A percentile compares a stretch with the other conserved stretches of the same genome.
Conservation (phyloP, 768 basidiomycete genomes). For the Dioszegia hungarica region DNA sequence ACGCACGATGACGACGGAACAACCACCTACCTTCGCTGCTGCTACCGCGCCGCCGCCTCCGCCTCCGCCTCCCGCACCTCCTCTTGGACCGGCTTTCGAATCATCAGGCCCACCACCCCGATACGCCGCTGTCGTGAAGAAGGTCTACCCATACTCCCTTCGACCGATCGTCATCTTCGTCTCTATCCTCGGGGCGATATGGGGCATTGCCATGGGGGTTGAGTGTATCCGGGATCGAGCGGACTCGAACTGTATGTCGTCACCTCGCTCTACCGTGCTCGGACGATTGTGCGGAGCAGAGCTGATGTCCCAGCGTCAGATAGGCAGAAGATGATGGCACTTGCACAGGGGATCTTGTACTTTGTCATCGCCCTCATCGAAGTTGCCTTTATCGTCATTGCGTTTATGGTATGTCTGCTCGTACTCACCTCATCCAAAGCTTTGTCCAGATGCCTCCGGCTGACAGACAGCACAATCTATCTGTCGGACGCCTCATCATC, state of each 20-base stretch:
- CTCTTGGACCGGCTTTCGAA: neutral
- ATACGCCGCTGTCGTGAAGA: conserved; percentile 16
- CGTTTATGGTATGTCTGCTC: conserved; percentile 20
- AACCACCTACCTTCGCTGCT: too few species aligned
- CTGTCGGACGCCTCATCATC: conserved; percentile 22
- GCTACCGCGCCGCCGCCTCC: neutral
- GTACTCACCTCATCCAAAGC: too few species aligned
- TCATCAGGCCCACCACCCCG: conserved; percentile 26
- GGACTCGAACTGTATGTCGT: conserved; percentile 15
- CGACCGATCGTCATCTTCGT: conserved; percentile 33
- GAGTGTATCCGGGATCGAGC: conserved; percentile 14
- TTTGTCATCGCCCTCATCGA: conserved; percentile 35
- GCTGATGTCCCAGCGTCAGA: conserved; percentile 13
- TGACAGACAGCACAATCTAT: conserved; percentile 24
- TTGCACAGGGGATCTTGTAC: conserved; percentile 33
- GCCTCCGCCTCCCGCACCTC: neutral
- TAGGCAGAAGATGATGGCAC: conserved; percentile 23
- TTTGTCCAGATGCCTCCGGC: too few species aligned
- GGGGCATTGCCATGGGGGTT: conserved; percentile 35
- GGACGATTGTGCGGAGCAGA: too few species aligned
- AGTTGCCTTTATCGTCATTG: conserved; percentile 21
- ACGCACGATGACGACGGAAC: too few species aligned
- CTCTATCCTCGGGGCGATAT: conserved; percentile 34
- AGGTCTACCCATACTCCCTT: conserved; percentile 35
- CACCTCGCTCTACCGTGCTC: neutral